Evolutionary conservation across 2,329 filamentous ascomycete genomes (phyloP).

Genomic region (Calonectria naviculata): DNA sequence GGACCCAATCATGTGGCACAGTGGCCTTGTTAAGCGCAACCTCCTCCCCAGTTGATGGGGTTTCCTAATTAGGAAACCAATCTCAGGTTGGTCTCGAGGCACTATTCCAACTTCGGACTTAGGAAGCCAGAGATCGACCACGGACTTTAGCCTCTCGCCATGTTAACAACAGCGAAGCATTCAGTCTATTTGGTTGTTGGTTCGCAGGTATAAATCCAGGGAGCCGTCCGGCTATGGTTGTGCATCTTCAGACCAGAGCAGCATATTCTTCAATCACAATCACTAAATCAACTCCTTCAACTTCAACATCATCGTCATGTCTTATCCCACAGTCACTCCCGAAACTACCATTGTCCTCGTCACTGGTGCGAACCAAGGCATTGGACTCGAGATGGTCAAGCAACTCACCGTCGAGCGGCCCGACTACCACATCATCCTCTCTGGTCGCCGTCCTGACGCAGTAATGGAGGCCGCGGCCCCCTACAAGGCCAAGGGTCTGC

Average conservation of each 20-base stretch:
- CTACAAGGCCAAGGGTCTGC: conserved; percentile 16
- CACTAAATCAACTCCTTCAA: not conserved
- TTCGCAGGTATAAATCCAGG: not conserved
- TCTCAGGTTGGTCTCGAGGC: conserved; percentile 25
- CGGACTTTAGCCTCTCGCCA: conserved; percentile 14
- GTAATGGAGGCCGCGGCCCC: conserved; percentile 20
- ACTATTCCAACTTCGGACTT: conserved; percentile 29
- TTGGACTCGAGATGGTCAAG: conserved; percentile 24
- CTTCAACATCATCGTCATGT: conserved; percentile 8
- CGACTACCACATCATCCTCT: conserved; percentile 26
- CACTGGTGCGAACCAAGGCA: conserved; percentile 27
- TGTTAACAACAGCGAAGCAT: not conserved
- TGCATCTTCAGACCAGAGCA: not conserved
- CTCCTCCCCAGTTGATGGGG: not conserved
- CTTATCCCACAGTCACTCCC: conserved; percentile 11
- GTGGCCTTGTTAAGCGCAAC: not conserved
- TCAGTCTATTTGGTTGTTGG: not conserved
- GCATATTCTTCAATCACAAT: not conserved
- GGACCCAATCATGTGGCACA: not conserved
- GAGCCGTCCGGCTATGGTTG: no score
- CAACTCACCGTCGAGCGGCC: conserved; percentile 22
- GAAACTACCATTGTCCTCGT: conserved; percentile 22
- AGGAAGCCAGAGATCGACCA: conserved; percentile 10
- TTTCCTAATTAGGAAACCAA: conserved; percentile 29
- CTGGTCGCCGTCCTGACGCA: conserved; percentile 12